Base-by-base conservation (phyloP, 1,284 basidiomycete genomes). In the Ustilago esculenta region DNA sequence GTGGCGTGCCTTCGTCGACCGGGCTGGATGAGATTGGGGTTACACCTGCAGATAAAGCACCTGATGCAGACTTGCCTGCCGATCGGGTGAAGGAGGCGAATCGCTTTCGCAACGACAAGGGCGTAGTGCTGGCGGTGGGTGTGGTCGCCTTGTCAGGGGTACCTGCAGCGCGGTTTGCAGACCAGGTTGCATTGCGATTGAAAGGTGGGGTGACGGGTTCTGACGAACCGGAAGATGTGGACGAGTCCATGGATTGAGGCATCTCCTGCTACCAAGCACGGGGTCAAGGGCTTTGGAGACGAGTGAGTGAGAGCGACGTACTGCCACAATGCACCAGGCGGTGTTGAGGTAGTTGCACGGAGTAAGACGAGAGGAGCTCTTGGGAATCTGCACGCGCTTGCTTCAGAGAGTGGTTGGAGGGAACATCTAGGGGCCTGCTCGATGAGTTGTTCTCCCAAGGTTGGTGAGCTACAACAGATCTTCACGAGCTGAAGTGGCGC, bases 1-100 rank as follows among this genome's bases (percentile, higher is more conserved):
- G 42, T 8, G 48, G 32, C 10, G 37, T 33, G 20, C 36, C 18
- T 25, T 66, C 56, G 8, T 52, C 40, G 14, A 45, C 8, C 7
- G 51, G 56, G 2, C 45, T 53, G 2, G 30, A 34, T 17, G 56
- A 40, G 6, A n/a, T 36, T 5, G 50, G 47, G n/a, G 52, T 40
- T 3, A 55, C 23, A 17, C 52, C 40, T 17, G 47, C 43, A 15
- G 63, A 47, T 1, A 56, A 40, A 10, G 33, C 11, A 11, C 24
- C 48, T 7, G 57, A 40, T 0, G 55, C 36, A n/a, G 44, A 30
- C 21, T 64, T 59, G 40, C 59, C 59, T 3, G 51, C 35, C 2
- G 66, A 69, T n/a, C 59, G 54, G 14, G 66, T 64, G 40, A 64
- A 56, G 2, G 66, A 69, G 5, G 59, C 54, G 27, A 64, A 59